These are phyloP conservation scores for Hymenoscyphus linearis DNA, from an alignment of 2,329 filamentous ascomycete species.

Conservation along the genomic window DNA sequence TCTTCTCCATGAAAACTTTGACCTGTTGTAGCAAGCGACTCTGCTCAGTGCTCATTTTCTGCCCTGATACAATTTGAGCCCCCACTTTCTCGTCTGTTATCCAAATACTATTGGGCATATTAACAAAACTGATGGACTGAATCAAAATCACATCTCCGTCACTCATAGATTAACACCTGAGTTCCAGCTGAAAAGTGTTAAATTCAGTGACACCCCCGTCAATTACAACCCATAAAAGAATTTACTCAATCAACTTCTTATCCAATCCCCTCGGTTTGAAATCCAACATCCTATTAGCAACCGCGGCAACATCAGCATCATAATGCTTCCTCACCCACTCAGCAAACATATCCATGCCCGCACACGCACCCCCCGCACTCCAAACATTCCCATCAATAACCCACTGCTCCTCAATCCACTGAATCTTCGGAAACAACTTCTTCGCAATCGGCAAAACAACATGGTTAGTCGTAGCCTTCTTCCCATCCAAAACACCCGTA, in stretches of 20 bases:
- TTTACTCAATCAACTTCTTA: constrained; percentile 35
- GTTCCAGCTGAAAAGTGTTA: too few relatives aligned
- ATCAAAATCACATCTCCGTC: too few relatives aligned
- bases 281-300: constrained; percentile 17
- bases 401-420: constrained; percentile 42
- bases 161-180: too few relatives aligned
- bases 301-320: constrained; percentile 18
- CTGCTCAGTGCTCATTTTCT: too few relatives aligned
- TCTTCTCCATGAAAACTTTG: too few relatives aligned
- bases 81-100: too few relatives aligned
- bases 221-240: too few relatives aligned
- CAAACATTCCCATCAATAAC: constrained; percentile 35
- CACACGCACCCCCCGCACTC: constrained; percentile 41
- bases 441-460: constrained; percentile 29
- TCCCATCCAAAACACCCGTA: constrained; percentile 39
- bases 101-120: too few relatives aligned
- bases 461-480: constrained; percentile 40
- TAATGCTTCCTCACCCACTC: constrained; percentile 25
- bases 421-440: constrained; percentile 35
- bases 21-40: too few relatives aligned
- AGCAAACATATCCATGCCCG: constrained; percentile 37
- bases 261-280: constrained; percentile 25
- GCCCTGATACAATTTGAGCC: too few relatives aligned
- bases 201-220: too few relatives aligned
- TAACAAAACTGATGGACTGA: too few relatives aligned